These are phyloP conservation scores for Endoconidiophora laricicola DNA, from an alignment of 2,329 filamentous ascomycete species.

Conservation along the genomic window DNA sequence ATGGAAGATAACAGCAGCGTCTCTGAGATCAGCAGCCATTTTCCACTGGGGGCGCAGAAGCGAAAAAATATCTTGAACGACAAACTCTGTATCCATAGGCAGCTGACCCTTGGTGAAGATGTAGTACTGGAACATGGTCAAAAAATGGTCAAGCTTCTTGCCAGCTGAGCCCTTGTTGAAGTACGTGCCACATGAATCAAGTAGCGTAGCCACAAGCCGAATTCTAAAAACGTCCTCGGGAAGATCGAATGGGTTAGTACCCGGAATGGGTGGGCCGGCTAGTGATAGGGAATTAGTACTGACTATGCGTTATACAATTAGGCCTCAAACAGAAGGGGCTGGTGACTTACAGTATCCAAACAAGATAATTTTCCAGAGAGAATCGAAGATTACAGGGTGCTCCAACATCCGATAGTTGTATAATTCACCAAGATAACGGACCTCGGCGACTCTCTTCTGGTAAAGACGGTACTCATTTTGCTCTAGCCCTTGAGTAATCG, in stretches of 20 bases:
- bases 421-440: slow-evolving; percentile 89
- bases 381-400: slow-evolving; percentile 87
- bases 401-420: slow-evolving; percentile 98
- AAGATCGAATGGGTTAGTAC: slow-evolving; percentile 63
- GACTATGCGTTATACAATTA: not conserved
- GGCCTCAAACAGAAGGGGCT: not conserved
- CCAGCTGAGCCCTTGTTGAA: slow-evolving; percentile 86
- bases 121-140: slow-evolving; percentile 95
- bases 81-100: slow-evolving; percentile 95
- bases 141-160: slow-evolving; percentile 95
- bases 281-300: slow-evolving; percentile 1
- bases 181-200: slow-evolving; percentile 92
- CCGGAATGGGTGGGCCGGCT: slow-evolving; percentile 68
- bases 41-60: slow-evolving; percentile 86
- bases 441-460: slow-evolving; percentile 82
- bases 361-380: slow-evolving; percentile 82
- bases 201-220: slow-evolving; percentile 69
- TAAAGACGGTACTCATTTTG: slow-evolving; percentile 97
- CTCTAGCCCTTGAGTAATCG: slow-evolving; percentile 74
- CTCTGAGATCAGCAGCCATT: slow-evolving; percentile 60
- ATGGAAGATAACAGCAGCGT: slow-evolving; percentile 69
- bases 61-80: slow-evolving; percentile 81
- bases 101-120: slow-evolving; percentile 75
- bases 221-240: slow-evolving; percentile 95
- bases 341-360: slow-evolving; percentile 57